phyloP scores from a whole-genome alignment of 1,139 yeast species.

The Yamadazyma sp. region DNA sequence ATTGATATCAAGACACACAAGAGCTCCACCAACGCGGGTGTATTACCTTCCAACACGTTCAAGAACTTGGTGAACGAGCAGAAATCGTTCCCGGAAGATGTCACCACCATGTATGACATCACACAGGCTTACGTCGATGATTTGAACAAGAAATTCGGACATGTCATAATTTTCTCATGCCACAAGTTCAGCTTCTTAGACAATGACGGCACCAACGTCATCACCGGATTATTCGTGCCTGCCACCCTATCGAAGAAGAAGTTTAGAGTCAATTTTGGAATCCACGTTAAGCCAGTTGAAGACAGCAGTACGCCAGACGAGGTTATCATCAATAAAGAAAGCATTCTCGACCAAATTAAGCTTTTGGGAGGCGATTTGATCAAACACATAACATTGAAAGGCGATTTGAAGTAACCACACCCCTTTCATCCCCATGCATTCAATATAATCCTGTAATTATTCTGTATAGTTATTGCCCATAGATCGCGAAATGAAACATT shows the following conservation, averaged over 20 bases:
- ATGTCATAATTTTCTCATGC: conserved; percentile 61
- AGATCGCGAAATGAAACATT: conserved; percentile 4
- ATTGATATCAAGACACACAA: conserved; percentile 54
- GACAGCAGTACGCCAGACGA: conserved; percentile 36
- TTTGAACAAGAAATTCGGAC: conserved; percentile 54
- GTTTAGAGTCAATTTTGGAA: conserved; percentile 79
- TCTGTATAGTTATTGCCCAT: conserved; percentile 3
- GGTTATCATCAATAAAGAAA: conserved; percentile 73
- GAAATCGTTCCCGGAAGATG: conserved; percentile 46
- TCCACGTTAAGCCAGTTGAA: conserved; percentile 65
- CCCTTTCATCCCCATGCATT: not conserved
- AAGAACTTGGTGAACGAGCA: conserved; percentile 58
- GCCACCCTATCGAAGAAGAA: conserved; percentile 53
- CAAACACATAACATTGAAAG: conserved; percentile 22
- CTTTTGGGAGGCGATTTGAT: conserved; percentile 74
- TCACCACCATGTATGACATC: conserved; percentile 53
- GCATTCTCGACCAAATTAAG: conserved; percentile 69
- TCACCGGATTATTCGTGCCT: conserved; percentile 83
- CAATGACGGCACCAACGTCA: conserved; percentile 55
- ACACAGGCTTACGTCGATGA: conserved; percentile 54
- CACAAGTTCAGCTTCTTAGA: conserved; percentile 50
- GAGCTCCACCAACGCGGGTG: conserved; percentile 51
- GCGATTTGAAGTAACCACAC: not conserved
- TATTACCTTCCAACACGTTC: conserved; percentile 50
- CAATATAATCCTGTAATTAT: conserved; percentile 4